Evolutionary conservation across 352 stramenopile genomes (phyloP).

Genomic region (Phytophthora pluvialis): DNA sequence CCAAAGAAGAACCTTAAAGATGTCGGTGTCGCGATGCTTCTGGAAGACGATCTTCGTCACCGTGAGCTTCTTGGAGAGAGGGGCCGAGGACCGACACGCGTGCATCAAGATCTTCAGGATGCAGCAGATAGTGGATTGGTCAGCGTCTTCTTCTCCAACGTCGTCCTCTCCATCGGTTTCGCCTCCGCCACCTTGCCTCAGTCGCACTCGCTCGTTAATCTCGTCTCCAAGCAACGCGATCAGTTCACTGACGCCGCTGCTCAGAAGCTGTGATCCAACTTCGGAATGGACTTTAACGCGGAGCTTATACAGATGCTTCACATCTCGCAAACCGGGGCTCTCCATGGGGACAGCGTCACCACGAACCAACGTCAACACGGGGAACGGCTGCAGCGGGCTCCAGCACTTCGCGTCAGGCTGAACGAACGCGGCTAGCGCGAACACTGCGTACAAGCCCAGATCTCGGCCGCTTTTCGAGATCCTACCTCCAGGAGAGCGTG

Average conservation of each 20-base stretch:
- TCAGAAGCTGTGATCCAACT: conserved; percentile 64
- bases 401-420: conserved; percentile 71
- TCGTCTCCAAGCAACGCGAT: conserved; percentile 58
- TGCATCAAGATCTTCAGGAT: conserved; percentile 82
- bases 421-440: conserved; percentile 73
- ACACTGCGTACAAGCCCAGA: conserved; percentile 62
- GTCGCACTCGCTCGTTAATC: conserved; percentile 41
- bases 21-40: conserved; percentile 38
- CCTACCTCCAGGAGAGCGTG: conserved; percentile 56
- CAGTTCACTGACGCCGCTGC: conserved; percentile 54
- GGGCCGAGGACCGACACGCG: conserved; percentile 64
- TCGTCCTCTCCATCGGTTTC: conserved; percentile 44
- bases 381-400: conserved; percentile 61
- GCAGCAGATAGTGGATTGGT: conserved; percentile 74
- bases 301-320: conserved; percentile 65
- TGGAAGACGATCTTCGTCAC: conserved; percentile 34
- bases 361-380: conserved; percentile 50
- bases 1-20: conserved; percentile 51
- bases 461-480: conserved; percentile 52
- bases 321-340: conserved; percentile 23
- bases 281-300: conserved; percentile 77
- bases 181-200: conserved; percentile 18
- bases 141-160: conserved; percentile 56
- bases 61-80: conserved; percentile 64
- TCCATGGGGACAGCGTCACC: conserved; percentile 20